These are phyloP conservation scores for Schizonepeta tenuifolia DNA, from an alignment of 257 asterid genomes.

Conservation along the genomic window DNA sequence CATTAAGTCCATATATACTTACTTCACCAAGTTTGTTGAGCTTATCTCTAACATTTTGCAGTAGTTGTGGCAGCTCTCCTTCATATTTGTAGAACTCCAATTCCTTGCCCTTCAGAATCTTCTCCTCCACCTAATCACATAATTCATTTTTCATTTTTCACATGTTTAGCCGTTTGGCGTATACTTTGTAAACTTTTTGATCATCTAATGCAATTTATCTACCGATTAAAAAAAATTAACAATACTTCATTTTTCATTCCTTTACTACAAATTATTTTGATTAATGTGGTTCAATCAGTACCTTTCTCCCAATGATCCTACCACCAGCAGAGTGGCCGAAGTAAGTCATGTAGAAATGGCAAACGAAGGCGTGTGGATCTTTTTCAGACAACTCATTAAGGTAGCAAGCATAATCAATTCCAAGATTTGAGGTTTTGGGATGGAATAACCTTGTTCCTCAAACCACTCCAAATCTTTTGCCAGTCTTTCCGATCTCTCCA, in stretches of 20 bases:
- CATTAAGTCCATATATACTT: too few relatives aligned
- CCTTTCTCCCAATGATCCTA: conserved; percentile 87
- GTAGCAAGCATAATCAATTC: conserved; percentile 33
- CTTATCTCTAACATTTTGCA: conserved; percentile 78
- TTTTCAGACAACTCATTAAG: conserved; percentile 61
- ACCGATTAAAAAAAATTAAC: not conserved
- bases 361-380: conserved; percentile 76
- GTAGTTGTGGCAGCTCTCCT: conserved; percentile 63
- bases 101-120: conserved; percentile 66
- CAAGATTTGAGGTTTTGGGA: conserved; percentile 75
- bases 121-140: conserved; percentile 57
- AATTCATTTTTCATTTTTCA: too few relatives aligned
- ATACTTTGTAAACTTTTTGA: too few relatives aligned
- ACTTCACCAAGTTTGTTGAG: conserved; percentile 71
- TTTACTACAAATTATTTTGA: too few relatives aligned
- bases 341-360: conserved; percentile 85
- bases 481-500: conserved; percentile 69
- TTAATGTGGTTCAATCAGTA: not conserved
- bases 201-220: too few relatives aligned
- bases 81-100: conserved; percentile 87
- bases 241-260: not conserved
- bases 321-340: conserved; percentile 93
- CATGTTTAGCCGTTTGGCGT: too few relatives aligned
- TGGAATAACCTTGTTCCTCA: conserved; percentile 58
- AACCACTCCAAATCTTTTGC: conserved; percentile 82